phyloP scores from a whole-genome alignment of 1,284 basidiomycete genomes.

The Apiotrichum porosum region DNA sequence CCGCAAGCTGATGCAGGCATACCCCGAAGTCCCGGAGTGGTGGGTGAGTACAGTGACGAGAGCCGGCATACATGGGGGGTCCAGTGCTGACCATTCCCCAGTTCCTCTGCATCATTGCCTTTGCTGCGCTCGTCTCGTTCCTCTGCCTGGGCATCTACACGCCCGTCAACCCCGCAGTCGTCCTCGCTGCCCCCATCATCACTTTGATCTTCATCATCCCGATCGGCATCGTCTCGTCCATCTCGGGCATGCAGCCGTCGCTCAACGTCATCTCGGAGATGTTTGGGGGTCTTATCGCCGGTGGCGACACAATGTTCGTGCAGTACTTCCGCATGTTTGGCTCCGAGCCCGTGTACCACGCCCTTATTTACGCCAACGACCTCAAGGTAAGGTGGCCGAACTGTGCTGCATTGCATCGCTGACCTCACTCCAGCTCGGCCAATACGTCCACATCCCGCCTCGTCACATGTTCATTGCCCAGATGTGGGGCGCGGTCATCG shows the following conservation, averaged over 20 bases:
- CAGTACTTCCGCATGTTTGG: constrained; percentile 1
- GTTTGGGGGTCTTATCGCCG: neutral
- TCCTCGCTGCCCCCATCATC: neutral
- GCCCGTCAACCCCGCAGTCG: neutral
- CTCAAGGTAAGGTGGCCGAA: too few relatives aligned
- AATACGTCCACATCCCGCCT: neutral
- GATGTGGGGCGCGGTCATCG: neutral
- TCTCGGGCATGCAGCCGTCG: neutral
- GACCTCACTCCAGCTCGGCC: too few relatives aligned
- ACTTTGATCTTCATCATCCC: neutral
- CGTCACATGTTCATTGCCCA: neutral
- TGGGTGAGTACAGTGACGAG: too few relatives aligned
- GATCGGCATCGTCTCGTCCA: neutral
- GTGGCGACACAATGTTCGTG: neutral
- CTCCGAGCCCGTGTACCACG: neutral
- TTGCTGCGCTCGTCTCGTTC: neutral
- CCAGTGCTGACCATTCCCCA: too few relatives aligned
- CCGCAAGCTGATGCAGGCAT: neutral
- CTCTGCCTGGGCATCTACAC: neutral
- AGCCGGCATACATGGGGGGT: too few relatives aligned
- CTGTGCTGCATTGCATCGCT: too few relatives aligned
- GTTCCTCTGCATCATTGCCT: neutral
- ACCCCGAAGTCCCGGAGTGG: constrained; percentile 2
- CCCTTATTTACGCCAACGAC: neutral
- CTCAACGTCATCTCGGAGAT: neutral